Percentiles rank a stretch among this genome's conserved stretches.
Conservation (phyloP, 805 yeast species). For the Debaryomyces maramus region DNA sequence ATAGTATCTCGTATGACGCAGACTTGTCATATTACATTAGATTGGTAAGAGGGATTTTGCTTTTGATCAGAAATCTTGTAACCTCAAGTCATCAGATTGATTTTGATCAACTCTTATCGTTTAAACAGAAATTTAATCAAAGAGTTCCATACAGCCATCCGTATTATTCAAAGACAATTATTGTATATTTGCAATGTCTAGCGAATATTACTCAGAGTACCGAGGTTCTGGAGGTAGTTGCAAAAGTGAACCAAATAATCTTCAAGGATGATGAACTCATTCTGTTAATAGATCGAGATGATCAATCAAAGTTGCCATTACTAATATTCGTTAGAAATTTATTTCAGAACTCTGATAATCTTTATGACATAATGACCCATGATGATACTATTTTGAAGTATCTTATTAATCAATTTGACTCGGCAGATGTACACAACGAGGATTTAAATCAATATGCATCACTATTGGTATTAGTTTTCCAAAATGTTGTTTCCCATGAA, state of each 20-base stretch:
- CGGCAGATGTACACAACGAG: constrained; percentile 11
- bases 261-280: constrained; percentile 6
- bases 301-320: constrained; percentile 10
- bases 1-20: constrained; percentile 3
- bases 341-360: constrained; percentile 7
- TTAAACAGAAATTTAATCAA: constrained; percentile 8
- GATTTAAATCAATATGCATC: constrained; percentile 14
- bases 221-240: constrained; percentile 17
- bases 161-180: constrained; percentile 14
- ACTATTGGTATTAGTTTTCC: constrained; percentile 20
- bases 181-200: constrained; percentile 22
- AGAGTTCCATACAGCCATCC: constrained; percentile 6
- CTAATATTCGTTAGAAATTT: constrained; percentile 8
- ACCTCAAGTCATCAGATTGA: constrained; percentile 19
- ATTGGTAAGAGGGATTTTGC: constrained; percentile 45
- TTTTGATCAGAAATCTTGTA: constrained; percentile 51
- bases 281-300: constrained; percentile 5
- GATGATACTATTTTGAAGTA: constrained; percentile 6
- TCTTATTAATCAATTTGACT: constrained; percentile 9
- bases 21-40: constrained; percentile 22
- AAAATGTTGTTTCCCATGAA: constrained; percentile 28
- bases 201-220: constrained; percentile 30
- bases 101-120: constrained; percentile 6
- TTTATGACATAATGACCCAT: constrained; percentile 15
- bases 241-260: constrained; percentile 2